Base-by-base conservation (phyloP, 2,329 filamentous ascomycete species). In the Pseudofabraea citricarpa region DNA sequence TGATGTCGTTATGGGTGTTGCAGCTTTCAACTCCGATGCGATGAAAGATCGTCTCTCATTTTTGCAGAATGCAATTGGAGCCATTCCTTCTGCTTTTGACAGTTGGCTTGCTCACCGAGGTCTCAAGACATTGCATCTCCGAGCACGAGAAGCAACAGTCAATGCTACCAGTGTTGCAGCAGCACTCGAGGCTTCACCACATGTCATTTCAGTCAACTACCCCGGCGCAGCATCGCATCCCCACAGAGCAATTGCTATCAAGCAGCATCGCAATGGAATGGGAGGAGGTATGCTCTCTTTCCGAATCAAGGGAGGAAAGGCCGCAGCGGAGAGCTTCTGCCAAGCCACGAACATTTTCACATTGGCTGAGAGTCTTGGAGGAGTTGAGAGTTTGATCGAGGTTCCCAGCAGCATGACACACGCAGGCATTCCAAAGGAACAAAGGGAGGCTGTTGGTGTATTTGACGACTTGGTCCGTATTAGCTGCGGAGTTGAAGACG, bases 211-310 rank as follows among this genome's bases (percentile, higher is more conserved):
- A 12, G 91, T 98, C 66, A 95, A 97, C 74, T 98, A 98, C 69
- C 93, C 93, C 1, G 93, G 93, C 21, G 77, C 96, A 5, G 76
- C 84, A 52, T 91, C 87, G 8, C 91, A 97, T 69, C 85, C 86
- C 6, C 89, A 97, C 62, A 83, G 89, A 56, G 74, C 76, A 51
- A 89, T 98, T 57, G 89, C 91, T 16, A 64, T 83, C 59, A 89
- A 87, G 70, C 93, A 98, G 72, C 93, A 98, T 72, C 87, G 93
- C 54, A 78, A 94, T 56, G 93, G 86, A 50, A 85, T 97, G 77
- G 93, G 93, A 47, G 93, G 93, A 55, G 93, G 93, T 49, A 98
- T 98, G 93, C 81, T 98, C 33, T 91, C 86, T 46, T 98, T 98
- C 82, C 85, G 93, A 53, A 87, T 98, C 65, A 79, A 81, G 53